These are phyloP conservation scores for Monosporozyma solicola DNA, from an alignment of 805 yeast genomes.

Conservation along the genomic window DNA sequence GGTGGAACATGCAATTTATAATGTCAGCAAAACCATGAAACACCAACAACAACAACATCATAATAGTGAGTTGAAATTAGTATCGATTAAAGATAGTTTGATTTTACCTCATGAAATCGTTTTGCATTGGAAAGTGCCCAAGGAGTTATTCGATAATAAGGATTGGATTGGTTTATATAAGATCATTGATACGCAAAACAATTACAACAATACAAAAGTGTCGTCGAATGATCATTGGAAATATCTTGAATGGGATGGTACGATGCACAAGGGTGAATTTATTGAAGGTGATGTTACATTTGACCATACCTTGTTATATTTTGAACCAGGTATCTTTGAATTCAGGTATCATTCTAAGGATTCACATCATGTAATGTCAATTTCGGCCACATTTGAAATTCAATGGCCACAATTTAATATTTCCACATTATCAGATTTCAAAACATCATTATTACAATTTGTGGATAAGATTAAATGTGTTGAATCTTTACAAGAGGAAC, in stretches of 20 bases:
- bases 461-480: slow-evolving; percentile 16
- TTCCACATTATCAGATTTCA: slow-evolving; percentile 5
- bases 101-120: slow-evolving; percentile 35
- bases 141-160: slow-evolving; percentile 33
- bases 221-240: slow-evolving; percentile 63
- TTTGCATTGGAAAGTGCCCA: slow-evolving; percentile 48
- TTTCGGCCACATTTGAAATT: slow-evolving; percentile 60
- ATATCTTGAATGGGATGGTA: slow-evolving; percentile 29
- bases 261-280: slow-evolving; percentile 9
- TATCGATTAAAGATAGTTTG: slow-evolving; percentile 25
- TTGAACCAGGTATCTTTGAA: slow-evolving; percentile 67
- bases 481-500: slow-evolving; percentile 18
- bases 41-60: slow-evolving; percentile 4
- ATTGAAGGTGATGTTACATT: slow-evolving; percentile 43
- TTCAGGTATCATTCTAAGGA: slow-evolving; percentile 60
- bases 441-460: slow-evolving; percentile 16
- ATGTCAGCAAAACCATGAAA: slow-evolving; percentile 14
- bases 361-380: slow-evolving; percentile 59
- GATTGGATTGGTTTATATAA: slow-evolving; percentile 79
- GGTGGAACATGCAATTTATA: slow-evolving; percentile 13
- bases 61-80: slow-evolving; percentile 23
- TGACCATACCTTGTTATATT: slow-evolving; percentile 39
- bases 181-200: slow-evolving; percentile 47
- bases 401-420: slow-evolving; percentile 31
- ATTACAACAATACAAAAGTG: slow-evolving; percentile 47